These are phyloP conservation scores for Cutaneotrichosporon spelunceum DNA, from an alignment of 1,284 basidiomycete genomes.

Conservation along the genomic window DNA sequence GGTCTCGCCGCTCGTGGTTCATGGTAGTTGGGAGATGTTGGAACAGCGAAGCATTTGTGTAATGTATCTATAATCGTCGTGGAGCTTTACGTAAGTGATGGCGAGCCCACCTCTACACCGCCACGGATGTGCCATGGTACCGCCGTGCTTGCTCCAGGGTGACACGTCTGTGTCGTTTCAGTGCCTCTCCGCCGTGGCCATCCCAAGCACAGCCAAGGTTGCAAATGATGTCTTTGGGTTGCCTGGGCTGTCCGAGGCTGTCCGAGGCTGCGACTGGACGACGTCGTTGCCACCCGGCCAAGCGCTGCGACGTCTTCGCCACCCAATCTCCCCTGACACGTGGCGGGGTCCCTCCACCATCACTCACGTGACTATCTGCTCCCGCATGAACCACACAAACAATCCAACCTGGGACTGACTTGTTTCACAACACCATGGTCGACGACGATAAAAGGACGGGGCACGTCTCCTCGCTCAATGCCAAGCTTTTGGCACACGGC, in stretches of 20 bases:
- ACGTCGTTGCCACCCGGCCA: not conserved
- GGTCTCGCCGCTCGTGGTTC: slow-evolving; percentile 22
- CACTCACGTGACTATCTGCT: not conserved
- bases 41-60: too few species aligned
- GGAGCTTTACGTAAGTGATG: slow-evolving; percentile 12
- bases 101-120: not conserved
- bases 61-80: not conserved
- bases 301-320: not conserved
- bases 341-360: not conserved
- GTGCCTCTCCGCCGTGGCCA: too few species aligned
- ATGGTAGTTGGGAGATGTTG: slow-evolving; percentile 10
- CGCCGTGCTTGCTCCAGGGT: not conserved
- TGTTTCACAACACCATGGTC: slow-evolving; percentile 9
- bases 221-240: not conserved
- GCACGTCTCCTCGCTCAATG: slow-evolving; percentile 61
- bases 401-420: slow-evolving; percentile 9
- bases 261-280: too few species aligned
- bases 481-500: slow-evolving; percentile 74
- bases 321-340: slow-evolving; percentile 1
- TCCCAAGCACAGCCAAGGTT: not conserved
- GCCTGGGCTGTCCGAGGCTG: too few species aligned
- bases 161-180: too few species aligned
- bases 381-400: slow-evolving; percentile 7
- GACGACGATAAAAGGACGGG: not conserved
- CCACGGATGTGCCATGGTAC: not conserved